Evolutionary conservation across 371 early-diverging fungal species (phyloP).

Genomic region (Mucor saturninus): DNA sequence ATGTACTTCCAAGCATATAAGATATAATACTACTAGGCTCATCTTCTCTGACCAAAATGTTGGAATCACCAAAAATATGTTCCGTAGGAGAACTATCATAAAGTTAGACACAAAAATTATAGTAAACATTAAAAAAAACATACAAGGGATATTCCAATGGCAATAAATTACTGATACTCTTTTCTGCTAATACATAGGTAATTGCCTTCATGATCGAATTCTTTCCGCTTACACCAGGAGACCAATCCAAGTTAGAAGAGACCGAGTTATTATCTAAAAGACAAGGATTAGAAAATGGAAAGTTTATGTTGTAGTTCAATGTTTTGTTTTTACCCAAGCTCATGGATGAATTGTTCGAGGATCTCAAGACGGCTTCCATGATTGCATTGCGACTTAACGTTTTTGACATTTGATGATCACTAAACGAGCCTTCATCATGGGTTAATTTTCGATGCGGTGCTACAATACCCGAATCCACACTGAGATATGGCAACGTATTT

Average conservation of each 20-base stretch:
- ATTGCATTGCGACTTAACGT: conserved; percentile 1
- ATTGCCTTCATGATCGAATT: conserved; percentile 79
- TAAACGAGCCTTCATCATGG: not conserved
- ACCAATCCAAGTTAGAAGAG: conserved; percentile 32
- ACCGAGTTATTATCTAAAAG: not conserved
- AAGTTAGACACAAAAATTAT: not conserved
- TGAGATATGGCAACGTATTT: conserved; percentile 35
- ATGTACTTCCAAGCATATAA: conserved; percentile 67
- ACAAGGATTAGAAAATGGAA: not conserved
- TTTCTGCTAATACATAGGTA: conserved; percentile 76
- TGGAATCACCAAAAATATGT: conserved; percentile 85
- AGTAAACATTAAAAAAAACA: conserved; percentile 17
- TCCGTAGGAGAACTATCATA: conserved; percentile 67
- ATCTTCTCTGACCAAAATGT: conserved; percentile 86
- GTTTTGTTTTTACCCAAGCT: conserved; percentile 3
- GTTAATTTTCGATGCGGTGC: not conserved
- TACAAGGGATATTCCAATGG: conserved; percentile 82
- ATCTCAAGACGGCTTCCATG: conserved; percentile 7
- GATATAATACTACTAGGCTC: conserved; percentile 95
- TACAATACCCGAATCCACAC: conserved; percentile 32
- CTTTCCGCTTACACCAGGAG: conserved; percentile 36
- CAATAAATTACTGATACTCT: conserved; percentile 60
- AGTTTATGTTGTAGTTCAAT: not conserved
- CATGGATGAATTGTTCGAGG: not conserved
- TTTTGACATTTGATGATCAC: not conserved